Base-by-base conservation (phyloP, 2,329 filamentous ascomycete genomes). In the Penicillium olsonii region DNA sequence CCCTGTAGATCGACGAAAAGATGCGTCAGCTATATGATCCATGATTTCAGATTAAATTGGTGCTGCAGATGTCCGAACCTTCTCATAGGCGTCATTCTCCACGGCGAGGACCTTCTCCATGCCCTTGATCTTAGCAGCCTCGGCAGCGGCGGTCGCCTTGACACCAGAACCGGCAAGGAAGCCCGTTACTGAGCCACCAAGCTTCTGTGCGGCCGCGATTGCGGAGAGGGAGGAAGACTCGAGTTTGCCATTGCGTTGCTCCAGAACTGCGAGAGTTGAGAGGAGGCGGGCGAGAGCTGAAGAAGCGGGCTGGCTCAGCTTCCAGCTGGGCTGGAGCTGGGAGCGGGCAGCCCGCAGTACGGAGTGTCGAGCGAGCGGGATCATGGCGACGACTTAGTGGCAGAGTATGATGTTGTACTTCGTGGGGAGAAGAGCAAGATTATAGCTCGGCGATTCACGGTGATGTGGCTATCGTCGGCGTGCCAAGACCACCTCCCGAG, bases 41-140 rank as follows among this genome's bases (percentile, higher is more conserved):
- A 6, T 11, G n/a, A 12, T 2, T 24, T 7, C 6, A 11, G n/a
- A 6, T 15, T 9, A 33, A 14, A 14, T 12, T 6, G 1, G 5
- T 8, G 4, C 5, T 10, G 9, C 18, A 5, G 2, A 20, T 6
- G 2, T 2, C 11, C n/a, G 52, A 64, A 92, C 90, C 84, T 92
- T 95, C 66, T 97, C 92, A 68, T 99, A 99, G 42, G 90, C 88
- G 46, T 78, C 84, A 73, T 90, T 97, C 57, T 96, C 89, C 17
- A 97, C 86, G 35, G 84, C 85, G 62, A 99, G 82, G 54, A 99
- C 84, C 79, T 96, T 97, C 64, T 95, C 90, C 34, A 99, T 75
- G 22, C 94, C 94, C 58, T 90, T 84, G 33, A 95, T 86, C 75
- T 95, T 95, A 56, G 91, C 88, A 19, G 88, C 91, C 74, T 95